Conservation (phyloP, 2,329 filamentous ascomycete species). For the Trichophyton mentagrophytes region DNA sequence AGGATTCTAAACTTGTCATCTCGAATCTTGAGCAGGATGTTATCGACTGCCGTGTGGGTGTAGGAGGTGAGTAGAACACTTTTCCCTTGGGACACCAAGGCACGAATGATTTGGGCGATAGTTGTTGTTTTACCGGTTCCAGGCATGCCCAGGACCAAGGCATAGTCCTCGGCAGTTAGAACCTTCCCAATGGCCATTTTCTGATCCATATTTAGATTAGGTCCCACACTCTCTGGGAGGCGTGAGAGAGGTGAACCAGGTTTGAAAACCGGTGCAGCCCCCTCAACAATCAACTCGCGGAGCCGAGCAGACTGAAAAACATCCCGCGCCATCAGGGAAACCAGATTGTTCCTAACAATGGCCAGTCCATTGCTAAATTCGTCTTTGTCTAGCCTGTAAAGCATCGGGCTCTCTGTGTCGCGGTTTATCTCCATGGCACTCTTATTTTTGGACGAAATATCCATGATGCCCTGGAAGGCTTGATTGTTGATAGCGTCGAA, state of each 20-base stretch:
- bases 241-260: conserved; percentile 21
- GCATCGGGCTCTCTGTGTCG: conserved; percentile 36
- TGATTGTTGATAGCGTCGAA: conserved; percentile 73
- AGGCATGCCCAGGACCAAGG: conserved; percentile 94
- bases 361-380: conserved; percentile 99
- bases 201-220: conserved; percentile 74
- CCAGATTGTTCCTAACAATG: conserved; percentile 80
- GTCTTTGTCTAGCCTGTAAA: conserved; percentile 87
- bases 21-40: conserved; percentile 85
- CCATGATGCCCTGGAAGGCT: conserved; percentile 82
- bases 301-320: conserved; percentile 59
- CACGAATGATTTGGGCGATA: conserved; percentile 91
- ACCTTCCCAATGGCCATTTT: conserved; percentile 79
- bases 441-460: conserved; percentile 37
- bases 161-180: conserved; percentile 90
- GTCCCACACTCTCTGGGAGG: conserved; percentile 45
- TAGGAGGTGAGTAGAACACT: conserved; percentile 89
- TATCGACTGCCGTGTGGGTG: conserved; percentile 95
- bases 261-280: conserved; percentile 61
- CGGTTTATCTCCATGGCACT: conserved; percentile 21
- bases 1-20: conserved; percentile 65
- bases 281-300: conserved; percentile 67
- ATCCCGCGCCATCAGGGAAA: conserved; percentile 78
- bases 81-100: conserved; percentile 76
- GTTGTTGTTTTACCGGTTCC: conserved; percentile 97